phyloP scores from a whole-genome alignment of 2,329 filamentous ascomycete species.

The Elsinoe australis region DNA sequence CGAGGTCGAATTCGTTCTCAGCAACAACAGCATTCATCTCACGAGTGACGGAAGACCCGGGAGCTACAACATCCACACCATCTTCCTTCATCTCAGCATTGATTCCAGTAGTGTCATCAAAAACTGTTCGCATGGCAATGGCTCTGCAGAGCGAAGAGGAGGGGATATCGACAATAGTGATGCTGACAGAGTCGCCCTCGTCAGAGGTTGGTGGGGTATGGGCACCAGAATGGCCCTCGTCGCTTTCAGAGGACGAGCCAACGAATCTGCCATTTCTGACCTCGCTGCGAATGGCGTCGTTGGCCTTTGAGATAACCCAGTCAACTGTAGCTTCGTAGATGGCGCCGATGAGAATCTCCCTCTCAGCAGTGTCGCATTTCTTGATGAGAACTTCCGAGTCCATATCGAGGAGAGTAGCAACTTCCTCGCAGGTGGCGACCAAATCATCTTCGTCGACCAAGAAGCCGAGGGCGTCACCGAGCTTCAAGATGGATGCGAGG shows the following conservation, averaged over 20 bases:
- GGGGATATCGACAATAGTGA: slow-evolving; percentile 82
- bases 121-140: slow-evolving; percentile 78
- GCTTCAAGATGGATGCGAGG: slow-evolving; percentile 77
- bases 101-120: slow-evolving; percentile 87
- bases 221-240: slow-evolving; percentile 42
- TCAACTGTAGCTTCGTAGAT: slow-evolving; percentile 92
- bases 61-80: slow-evolving; percentile 66
- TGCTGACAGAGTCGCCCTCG: slow-evolving; percentile 76
- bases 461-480: slow-evolving; percentile 85
- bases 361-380: slow-evolving; percentile 76
- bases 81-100: slow-evolving; percentile 97
- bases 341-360: slow-evolving; percentile 71
- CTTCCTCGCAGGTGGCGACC: slow-evolving; percentile 83
- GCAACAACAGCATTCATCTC: slow-evolving; percentile 80
- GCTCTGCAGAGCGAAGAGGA: slow-evolving; percentile 75
- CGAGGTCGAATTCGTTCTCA: slow-evolving; percentile 70
- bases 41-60: slow-evolving; percentile 72
- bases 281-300: slow-evolving; percentile 71
- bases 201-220: slow-evolving; percentile 61
- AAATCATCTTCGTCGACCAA: slow-evolving; percentile 75
- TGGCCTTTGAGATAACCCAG: slow-evolving; percentile 86
- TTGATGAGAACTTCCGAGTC: slow-evolving; percentile 73
- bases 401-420: slow-evolving; percentile 74
- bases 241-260: slow-evolving; percentile 59
- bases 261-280: slow-evolving; percentile 59